phyloP scores from a whole-genome alignment of 352 stramenopile species.

The Blastocystis sp. region DNA sequence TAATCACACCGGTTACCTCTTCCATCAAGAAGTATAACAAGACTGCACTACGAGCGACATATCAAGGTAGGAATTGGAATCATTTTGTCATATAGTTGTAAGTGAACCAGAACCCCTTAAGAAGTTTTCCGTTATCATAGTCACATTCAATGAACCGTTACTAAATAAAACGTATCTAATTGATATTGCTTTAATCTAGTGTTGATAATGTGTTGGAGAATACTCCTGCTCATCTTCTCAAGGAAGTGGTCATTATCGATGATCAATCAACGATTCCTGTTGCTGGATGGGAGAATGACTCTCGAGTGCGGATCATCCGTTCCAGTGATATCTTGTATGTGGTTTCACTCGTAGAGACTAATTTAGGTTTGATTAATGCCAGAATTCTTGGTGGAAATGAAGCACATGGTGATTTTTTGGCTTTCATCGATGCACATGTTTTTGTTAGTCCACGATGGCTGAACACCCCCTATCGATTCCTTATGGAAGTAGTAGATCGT shows the following conservation, averaged over 20 bases:
- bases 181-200: not conserved
- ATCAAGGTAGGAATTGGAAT: not conserved
- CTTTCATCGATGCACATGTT: slow-evolving; percentile 59
- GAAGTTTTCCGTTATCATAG: slow-evolving; percentile 38
- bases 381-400: slow-evolving; percentile 48
- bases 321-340: not conserved
- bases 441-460: slow-evolving; percentile 53
- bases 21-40: not conserved
- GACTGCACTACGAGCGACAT: not conserved
- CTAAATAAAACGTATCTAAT: slow-evolving; percentile 42
- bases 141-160: slow-evolving; percentile 29
- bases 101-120: not conserved
- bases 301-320: slow-evolving; percentile 14
- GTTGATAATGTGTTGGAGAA: slow-evolving; percentile 54
- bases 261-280: slow-evolving; percentile 36
- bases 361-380: slow-evolving; percentile 61
- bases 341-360: slow-evolving; percentile 6
- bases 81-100: not conserved
- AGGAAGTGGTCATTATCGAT: slow-evolving; percentile 51
- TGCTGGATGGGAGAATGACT: slow-evolving; percentile 33
- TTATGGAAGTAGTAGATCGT: slow-evolving; percentile 12
- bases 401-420: slow-evolving; percentile 40
- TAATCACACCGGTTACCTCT: not conserved
- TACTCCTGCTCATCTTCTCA: not conserved
- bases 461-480: slow-evolving; percentile 4